These are phyloP conservation scores for Hypoxylon rubiginosum DNA, from an alignment of 2,329 filamentous ascomycete genomes.

Conservation along the genomic window DNA sequence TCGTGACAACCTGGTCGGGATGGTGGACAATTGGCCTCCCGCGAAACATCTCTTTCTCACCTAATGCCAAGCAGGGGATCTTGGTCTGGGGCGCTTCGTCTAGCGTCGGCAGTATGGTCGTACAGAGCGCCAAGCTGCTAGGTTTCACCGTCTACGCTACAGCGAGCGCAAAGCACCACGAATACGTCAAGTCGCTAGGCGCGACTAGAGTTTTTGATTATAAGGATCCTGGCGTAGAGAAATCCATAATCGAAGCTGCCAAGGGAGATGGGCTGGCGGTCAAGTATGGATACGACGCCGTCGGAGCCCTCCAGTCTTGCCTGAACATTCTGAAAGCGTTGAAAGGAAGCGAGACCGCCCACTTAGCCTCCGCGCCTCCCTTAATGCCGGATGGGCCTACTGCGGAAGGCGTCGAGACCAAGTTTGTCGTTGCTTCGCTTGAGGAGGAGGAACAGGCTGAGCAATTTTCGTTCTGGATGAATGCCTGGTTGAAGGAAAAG, in stretches of 20 bases:
- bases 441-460: constrained; percentile 52
- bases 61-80: constrained; percentile 50
- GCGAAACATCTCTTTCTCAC: constrained; percentile 1
- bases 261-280: constrained; percentile 55
- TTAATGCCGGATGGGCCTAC: constrained; percentile 51
- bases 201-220: constrained; percentile 60
- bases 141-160: constrained; percentile 59
- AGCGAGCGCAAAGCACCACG: constrained; percentile 52
- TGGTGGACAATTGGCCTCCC: constrained; percentile 57
- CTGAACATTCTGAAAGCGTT: constrained; percentile 57
- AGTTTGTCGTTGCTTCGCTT: constrained; percentile 56
- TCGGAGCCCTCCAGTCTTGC: constrained; percentile 53
- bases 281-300: constrained; percentile 59
- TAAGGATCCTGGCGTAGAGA: constrained; percentile 49
- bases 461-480: constrained; percentile 59
- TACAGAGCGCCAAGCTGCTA: constrained; percentile 56
- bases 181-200: constrained; percentile 54
- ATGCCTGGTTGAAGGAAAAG: constrained; percentile 54
- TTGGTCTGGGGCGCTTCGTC: constrained; percentile 62
- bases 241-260: constrained; percentile 54
- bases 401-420: constrained; percentile 53
- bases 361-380: constrained; percentile 55
- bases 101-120: constrained; percentile 60
- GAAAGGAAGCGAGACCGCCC: constrained; percentile 41
- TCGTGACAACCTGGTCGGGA: constrained; percentile 54